Base-by-base conservation (phyloP, 345 rosid genomes). In the Syzygium oleosum region DNA sequence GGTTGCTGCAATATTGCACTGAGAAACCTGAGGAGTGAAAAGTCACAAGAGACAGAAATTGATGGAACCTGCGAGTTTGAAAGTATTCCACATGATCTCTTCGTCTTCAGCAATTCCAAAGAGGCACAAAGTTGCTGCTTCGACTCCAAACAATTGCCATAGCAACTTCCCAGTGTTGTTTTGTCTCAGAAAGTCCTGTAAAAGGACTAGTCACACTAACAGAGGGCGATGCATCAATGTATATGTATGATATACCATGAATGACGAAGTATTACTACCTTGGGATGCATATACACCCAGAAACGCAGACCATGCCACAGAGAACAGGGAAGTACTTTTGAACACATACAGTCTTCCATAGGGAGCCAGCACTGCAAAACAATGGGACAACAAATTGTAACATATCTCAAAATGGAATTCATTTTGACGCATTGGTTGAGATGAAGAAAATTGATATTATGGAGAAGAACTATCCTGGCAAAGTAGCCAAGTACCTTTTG, bases 281-380 rank as follows among this genome's bases (percentile, higher is more conserved):
- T 96, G 65, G 99, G 99, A 92, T 96, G 99, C 99, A 98, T 96
- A 88, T 98, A 98, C 85, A 98, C 85, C 99, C 99, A 98, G 91
- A 96, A 96, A 15, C 93, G 94, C 51, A 98, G 91, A 85, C 93
- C 94, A 86, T 89, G 90, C 98, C 97, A 95, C 27, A 98, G 88
- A 84, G 92, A 84, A 73, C 91, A 93, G 27, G 93, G 93, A 92
- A 91, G 91, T 61, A 98, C 88, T 88, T 91, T 91, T 43, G 94
- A 92, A 88, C 99, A 95, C 99, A 95, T 98, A 68, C 99, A 98
- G 90, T 98, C 99, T 89, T 95, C 98, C 93, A 91, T 84, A 86
- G 99, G 94, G 93, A 98, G 98, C 98, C 99, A 98, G 88, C 99
- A 96, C 99, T 98, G 94, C 89, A 91, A 87, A 88, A 88, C 53